A percentile compares a stretch with the other conserved stretches of the same genome.
Evolutionary conservation across 2,329 filamentous ascomycete species (phyloP).

Genomic region (Phyllosticta citriasiana): DNA sequence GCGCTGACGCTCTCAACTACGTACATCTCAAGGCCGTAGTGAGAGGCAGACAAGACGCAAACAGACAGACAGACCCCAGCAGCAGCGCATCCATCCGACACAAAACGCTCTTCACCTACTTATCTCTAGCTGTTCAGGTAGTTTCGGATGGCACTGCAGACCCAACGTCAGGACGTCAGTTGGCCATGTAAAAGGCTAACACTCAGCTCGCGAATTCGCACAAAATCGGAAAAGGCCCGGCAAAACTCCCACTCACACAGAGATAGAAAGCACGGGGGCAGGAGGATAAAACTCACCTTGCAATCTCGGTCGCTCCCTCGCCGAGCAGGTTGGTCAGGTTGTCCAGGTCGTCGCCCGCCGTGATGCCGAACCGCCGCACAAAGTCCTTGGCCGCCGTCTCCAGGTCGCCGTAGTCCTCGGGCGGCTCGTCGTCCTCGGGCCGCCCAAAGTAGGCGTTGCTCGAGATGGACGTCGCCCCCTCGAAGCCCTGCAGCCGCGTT

Average conservation of each 20-base stretch:
- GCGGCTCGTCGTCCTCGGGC: slow-evolving; percentile 64
- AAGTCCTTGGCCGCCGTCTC: slow-evolving; percentile 95
- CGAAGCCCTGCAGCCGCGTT: slow-evolving; percentile 77
- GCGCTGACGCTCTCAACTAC: too few species aligned
- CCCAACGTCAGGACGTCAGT: neutral
- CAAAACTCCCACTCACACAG: neutral
- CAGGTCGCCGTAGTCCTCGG: slow-evolving; percentile 76
- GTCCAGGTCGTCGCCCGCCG: slow-evolving; percentile 89
- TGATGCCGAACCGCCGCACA: slow-evolving; percentile 88
- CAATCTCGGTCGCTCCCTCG: slow-evolving; percentile 71
- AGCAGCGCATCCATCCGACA: neutral
- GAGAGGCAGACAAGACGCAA: too few species aligned
- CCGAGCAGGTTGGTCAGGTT: slow-evolving; percentile 76
- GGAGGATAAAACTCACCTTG: slow-evolving; percentile 45
- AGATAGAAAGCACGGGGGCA: neutral
- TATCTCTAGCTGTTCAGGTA: slow-evolving; percentile 27
- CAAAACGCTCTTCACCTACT: neutral
- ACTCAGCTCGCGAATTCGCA: neutral
- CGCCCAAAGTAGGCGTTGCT: slow-evolving; percentile 97
- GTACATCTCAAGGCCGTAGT: too few species aligned
- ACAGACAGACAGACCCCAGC: too few species aligned
- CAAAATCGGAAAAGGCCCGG: neutral
- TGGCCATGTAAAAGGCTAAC: neutral
- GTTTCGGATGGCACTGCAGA: slow-evolving; percentile 24
- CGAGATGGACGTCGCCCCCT: slow-evolving; percentile 84